Evolutionary conservation across 2,329 filamentous ascomycete species (phyloP).

Genomic region (Beauveria sp.): DNA sequence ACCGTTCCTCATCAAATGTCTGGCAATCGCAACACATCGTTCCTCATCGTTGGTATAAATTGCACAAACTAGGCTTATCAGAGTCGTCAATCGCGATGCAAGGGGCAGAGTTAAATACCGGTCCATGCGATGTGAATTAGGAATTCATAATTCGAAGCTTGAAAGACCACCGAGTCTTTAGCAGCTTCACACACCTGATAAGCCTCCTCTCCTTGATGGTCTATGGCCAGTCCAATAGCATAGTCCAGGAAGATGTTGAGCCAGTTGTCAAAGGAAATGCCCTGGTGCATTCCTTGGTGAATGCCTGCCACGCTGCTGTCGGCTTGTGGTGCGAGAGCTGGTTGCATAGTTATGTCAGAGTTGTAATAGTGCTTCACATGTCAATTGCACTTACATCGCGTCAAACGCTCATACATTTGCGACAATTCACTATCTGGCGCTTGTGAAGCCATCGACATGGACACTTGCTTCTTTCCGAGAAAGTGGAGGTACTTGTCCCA

Average conservation of each 20-base stretch:
- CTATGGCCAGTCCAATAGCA: constrained; percentile 65
- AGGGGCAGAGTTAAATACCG: constrained; percentile 35
- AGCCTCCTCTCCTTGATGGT: constrained; percentile 60
- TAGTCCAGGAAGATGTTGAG: constrained; percentile 86
- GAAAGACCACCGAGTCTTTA: constrained; percentile 75
- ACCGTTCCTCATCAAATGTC: constrained; percentile 78
- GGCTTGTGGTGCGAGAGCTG: constrained; percentile 27
- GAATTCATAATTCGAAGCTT: constrained; percentile 60
- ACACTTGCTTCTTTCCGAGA: constrained; percentile 31
- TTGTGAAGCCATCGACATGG: constrained; percentile 17
- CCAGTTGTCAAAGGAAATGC: constrained; percentile 78
- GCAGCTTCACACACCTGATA: constrained; percentile 77
- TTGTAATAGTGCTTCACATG: neutral
- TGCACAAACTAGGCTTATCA: constrained; percentile 57
- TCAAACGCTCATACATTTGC: constrained; percentile 48
- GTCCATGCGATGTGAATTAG: constrained; percentile 73
- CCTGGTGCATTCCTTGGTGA: constrained; percentile 48
- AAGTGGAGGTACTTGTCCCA: constrained; percentile 60
- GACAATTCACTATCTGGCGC: constrained; percentile 37
- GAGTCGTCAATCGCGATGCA: neutral
- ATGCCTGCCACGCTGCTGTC: constrained; percentile 15
- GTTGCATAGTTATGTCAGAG: neutral
- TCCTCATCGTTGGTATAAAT: constrained; percentile 75
- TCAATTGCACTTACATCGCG: constrained; percentile 38
- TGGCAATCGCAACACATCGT: constrained; percentile 61